These are phyloP conservation scores for Ruellia speciosa DNA, from an alignment of 305 asterid species.

Conservation along the genomic window DNA sequence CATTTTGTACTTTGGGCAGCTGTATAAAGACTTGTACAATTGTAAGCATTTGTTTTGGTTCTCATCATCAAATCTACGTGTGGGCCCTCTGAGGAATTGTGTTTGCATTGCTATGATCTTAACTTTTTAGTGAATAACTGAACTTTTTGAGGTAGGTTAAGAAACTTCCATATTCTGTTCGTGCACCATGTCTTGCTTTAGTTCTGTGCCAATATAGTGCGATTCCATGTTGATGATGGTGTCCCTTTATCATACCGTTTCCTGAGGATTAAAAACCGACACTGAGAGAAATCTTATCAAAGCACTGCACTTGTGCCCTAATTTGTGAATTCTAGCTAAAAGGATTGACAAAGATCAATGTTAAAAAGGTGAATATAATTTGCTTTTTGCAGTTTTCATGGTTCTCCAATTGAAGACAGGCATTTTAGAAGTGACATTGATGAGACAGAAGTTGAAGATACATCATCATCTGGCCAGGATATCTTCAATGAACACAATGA, in stretches of 20 bases:
- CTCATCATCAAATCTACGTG: neutral
- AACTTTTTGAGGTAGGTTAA: no score
- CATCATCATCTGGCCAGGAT: slow-evolving; percentile 90
- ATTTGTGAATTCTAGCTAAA: neutral
- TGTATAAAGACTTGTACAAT: neutral
- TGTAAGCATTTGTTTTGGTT: neutral
- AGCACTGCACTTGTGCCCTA: no score
- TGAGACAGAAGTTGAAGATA: slow-evolving; percentile 72
- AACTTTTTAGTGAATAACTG: neutral
- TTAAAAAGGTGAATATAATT: slow-evolving; percentile 6
- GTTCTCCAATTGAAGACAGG: slow-evolving; percentile 75
- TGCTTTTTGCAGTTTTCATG: slow-evolving; percentile 54
- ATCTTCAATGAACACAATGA: slow-evolving; percentile 67
- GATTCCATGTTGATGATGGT: no score
- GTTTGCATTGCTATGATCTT: neutral
- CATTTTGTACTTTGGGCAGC: neutral
- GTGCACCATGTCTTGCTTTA: no score
- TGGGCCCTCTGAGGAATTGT: neutral
- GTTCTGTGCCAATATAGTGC: no score
- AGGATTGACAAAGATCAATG: neutral
- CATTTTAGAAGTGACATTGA: slow-evolving; percentile 65
- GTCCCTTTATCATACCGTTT: no score
- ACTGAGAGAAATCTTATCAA: no score
- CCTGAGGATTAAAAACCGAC: no score
- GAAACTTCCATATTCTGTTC: no score